phyloP scores from a whole-genome alignment of 495 filamentous ascomycete genomes.

The Aspergillus campestris region DNA sequence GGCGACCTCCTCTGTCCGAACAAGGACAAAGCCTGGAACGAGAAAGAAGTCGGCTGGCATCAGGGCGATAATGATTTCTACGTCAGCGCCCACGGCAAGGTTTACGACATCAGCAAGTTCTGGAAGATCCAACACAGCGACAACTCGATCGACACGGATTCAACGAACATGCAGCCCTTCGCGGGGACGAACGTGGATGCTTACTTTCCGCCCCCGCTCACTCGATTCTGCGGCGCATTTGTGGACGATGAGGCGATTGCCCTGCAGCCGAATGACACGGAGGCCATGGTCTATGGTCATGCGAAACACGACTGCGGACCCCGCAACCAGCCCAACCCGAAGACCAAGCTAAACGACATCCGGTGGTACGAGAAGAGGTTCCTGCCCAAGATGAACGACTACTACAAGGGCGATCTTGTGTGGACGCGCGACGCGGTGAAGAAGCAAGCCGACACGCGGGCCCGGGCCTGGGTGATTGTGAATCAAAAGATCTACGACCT shows the following conservation, averaged over 20 bases:
- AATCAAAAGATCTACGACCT: slow-evolving; percentile 74
- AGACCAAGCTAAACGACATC: slow-evolving; percentile 46
- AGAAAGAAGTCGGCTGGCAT: slow-evolving; percentile 62
- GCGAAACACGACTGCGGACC: slow-evolving; percentile 65
- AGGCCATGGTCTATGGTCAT: slow-evolving; percentile 24
- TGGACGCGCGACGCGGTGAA: slow-evolving; percentile 45
- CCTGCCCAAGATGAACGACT: slow-evolving; percentile 70
- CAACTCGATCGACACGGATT: slow-evolving; percentile 46
- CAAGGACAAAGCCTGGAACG: slow-evolving; percentile 82
- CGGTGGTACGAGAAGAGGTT: slow-evolving; percentile 74
- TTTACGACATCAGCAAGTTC: slow-evolving; percentile 90
- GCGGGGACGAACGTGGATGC: slow-evolving; percentile 68
- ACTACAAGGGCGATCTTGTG: slow-evolving; percentile 82
- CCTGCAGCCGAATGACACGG: slow-evolving; percentile 57
- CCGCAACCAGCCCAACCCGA: slow-evolving; percentile 37
- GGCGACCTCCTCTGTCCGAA: slow-evolving; percentile 82
- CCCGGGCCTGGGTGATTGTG: slow-evolving; percentile 73
- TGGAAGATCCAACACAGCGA: slow-evolving; percentile 79
- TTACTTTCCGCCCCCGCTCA: slow-evolving; percentile 80
- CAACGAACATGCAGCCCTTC: slow-evolving; percentile 62
- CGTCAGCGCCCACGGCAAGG: slow-evolving; percentile 79
- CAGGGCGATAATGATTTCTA: slow-evolving; percentile 68
- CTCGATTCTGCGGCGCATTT: slow-evolving; percentile 60
- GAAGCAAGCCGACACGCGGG: slow-evolving; percentile 52
- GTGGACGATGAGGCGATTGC: slow-evolving; percentile 43